Percentiles rank a stretch among this genome's conserved stretches.
phyloP scores from a whole-genome alignment of 2,329 filamentous ascomycete genomes.

The Xylaria multiplex region DNA sequence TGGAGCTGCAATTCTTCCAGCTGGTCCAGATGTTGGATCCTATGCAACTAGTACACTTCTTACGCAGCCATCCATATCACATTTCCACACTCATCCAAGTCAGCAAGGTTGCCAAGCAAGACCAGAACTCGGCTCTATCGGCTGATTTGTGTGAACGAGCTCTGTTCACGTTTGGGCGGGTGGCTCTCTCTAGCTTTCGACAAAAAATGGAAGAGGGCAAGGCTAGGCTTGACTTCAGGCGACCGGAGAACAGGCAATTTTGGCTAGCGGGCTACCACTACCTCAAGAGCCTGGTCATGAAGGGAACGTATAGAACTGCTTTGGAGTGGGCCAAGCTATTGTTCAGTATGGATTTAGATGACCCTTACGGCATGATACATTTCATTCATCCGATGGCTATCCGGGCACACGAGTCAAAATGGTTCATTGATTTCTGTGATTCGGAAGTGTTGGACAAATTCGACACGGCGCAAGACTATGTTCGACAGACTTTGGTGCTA shows the following conservation, averaged over 20 bases:
- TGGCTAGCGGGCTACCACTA: constrained; percentile 92
- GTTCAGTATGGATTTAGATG: constrained; percentile 76
- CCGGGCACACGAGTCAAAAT: constrained; percentile 79
- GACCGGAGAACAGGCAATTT: constrained; percentile 90
- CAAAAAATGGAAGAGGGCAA: constrained; percentile 79
- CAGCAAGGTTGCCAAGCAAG: constrained; percentile 89
- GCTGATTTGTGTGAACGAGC: constrained; percentile 90
- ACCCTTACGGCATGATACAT: constrained; percentile 85
- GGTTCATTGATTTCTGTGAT: constrained; percentile 76
- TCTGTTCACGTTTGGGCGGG: constrained; percentile 91
- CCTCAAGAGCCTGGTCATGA: constrained; percentile 83
- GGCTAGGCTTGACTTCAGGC: constrained; percentile 81
- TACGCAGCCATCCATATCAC: constrained; percentile 84
- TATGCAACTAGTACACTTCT: constrained; percentile 79
- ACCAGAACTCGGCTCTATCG: constrained; percentile 85
- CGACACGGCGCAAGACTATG: constrained; percentile 63
- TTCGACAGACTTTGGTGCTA: constrained; percentile 79
- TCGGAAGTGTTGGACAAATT: constrained; percentile 55
- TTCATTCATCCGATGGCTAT: constrained; percentile 86
- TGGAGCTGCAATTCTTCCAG: constrained; percentile 79
- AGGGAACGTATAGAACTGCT: constrained; percentile 92
- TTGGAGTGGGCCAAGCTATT: constrained; percentile 93
- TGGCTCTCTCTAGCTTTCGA: constrained; percentile 83
- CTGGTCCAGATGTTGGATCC: constrained; percentile 87
- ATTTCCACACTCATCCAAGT: constrained; percentile 94